Base-by-base conservation (phyloP, 441 rosid genomes). In the Gossypium lobatum region DNA sequence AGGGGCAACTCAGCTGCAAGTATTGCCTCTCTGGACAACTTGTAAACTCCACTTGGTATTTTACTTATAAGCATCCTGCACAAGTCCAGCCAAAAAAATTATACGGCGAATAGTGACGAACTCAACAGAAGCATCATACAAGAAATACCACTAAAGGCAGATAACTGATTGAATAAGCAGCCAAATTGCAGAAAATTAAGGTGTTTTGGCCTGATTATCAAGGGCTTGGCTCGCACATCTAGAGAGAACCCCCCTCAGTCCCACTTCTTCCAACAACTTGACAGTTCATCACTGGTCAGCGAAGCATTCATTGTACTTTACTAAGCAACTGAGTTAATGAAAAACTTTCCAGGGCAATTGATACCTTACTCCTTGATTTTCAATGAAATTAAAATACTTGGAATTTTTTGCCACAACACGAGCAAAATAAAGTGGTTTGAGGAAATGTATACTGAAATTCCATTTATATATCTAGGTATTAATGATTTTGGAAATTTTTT, bases 1-100 rank as follows among this genome's bases (percentile, higher is more conserved):
- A 60, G 25, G 58, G 99, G 98, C 83, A 93, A 79, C 78, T 90
- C 91, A 18, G 97, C 87, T 5, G 85, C 81, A 73, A 93, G 81
- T 55, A 92, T 64, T 71, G 97, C 93, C 68, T 87, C 88, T 81
- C 97, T 82, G 11, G 93, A 86, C 82, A 95, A 72, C 85, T 92
- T 95, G 80, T 95, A 95, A 76, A 80, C 75, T 72, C 98, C 99
- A 80, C 83, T 83, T 2, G 99, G 99, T 61, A 83, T 80, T 89
- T 89, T 92, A 82, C 84, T 79, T 39, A 86, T 64, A 76, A 86
- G 85, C 86, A 87, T 84, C 86, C 95, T 91, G 83, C 70, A 75
- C 20, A 76, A 75, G 57, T 67, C 67, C 76, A 66, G 75, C 31
- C 61, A 55, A 81, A 60, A 62, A 0, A 3, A 74, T 73, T 16